Percentiles rank a stretch among this genome's conserved stretches.
phyloP scores from a whole-genome alignment of 2,329 filamentous ascomycete species.

The Penicillium sp. region DNA sequence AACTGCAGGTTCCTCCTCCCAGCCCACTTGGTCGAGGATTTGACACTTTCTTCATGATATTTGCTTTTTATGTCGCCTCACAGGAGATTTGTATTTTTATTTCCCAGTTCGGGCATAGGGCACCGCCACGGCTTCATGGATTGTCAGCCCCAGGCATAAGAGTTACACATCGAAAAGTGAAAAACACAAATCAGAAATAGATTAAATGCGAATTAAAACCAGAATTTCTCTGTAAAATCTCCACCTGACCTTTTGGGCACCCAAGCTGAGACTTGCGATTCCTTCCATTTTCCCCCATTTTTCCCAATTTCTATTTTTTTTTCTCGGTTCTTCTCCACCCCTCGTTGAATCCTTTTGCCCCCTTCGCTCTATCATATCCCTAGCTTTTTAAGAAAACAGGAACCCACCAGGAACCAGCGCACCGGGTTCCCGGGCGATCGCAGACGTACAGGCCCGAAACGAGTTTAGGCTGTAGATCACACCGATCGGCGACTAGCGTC shows the following conservation, averaged over 20 bases:
- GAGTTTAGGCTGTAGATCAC: slow-evolving; percentile 26
- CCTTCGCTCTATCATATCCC: slow-evolving; percentile 9
- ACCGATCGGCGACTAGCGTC: slow-evolving; percentile 16
- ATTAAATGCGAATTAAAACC: not conserved
- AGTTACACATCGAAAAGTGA: slow-evolving; percentile 22
- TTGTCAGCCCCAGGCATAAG: slow-evolving; percentile 23
- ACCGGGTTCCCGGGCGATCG: slow-evolving; percentile 25
- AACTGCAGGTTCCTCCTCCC: slow-evolving; percentile 1
- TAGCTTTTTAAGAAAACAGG: slow-evolving; percentile 9
- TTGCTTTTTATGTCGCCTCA: not conserved
- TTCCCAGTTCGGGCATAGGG: slow-evolving; percentile 3
- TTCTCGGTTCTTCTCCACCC: not conserved
- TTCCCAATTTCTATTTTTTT: not conserved
- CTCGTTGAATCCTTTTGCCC: not conserved
- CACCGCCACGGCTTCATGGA: slow-evolving; percentile 18
- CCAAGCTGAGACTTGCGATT: not conserved
- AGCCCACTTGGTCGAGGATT: not conserved
- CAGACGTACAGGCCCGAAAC: slow-evolving; percentile 18
- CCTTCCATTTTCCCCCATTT: not conserved
- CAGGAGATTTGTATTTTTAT: not conserved
- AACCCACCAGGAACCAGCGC: slow-evolving; percentile 22
- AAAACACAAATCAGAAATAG: slow-evolving; percentile 1
- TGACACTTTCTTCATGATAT: not conserved
- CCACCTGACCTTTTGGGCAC: slow-evolving; percentile 9
- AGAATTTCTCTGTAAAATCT: not conserved